These are phyloP conservation scores for Cladophialophora chaetospira DNA, from an alignment of 2,329 filamentous ascomycete species.

Conservation along the genomic window DNA sequence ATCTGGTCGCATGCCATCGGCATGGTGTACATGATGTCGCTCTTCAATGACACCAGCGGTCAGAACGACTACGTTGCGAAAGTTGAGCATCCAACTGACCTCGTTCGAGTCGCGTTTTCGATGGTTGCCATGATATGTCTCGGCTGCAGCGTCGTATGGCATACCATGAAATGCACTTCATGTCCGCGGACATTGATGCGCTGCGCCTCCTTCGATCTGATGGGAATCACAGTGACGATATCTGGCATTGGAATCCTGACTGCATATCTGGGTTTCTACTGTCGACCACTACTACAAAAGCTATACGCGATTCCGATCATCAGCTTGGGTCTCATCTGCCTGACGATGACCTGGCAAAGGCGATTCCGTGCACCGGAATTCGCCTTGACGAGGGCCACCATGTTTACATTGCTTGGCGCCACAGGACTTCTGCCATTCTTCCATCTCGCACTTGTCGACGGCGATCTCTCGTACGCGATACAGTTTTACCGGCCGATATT, in stretches of 20 bases:
- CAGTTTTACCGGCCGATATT: background rate
- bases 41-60: background rate
- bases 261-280: background rate
- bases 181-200: background rate
- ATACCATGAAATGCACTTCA: background rate
- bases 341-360: background rate
- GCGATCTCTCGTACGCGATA: background rate
- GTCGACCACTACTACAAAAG: background rate
- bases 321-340: background rate
- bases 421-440: background rate
- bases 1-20: background rate
- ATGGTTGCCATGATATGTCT: background rate
- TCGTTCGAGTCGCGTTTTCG: background rate
- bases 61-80: background rate
- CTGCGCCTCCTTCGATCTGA: background rate
- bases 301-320: background rate
- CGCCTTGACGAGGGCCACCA: background rate
- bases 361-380: background rate
- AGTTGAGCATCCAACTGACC: background rate
- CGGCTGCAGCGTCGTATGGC: background rate
- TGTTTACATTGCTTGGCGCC: background rate
- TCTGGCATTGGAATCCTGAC: background rate
- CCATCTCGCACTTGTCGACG: background rate
- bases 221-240: background rate
- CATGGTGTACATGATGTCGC: background rate